phyloP scores from a whole-genome alignment of 192 early-diverging fungal genomes.

The Chytriomyces confervae region DNA sequence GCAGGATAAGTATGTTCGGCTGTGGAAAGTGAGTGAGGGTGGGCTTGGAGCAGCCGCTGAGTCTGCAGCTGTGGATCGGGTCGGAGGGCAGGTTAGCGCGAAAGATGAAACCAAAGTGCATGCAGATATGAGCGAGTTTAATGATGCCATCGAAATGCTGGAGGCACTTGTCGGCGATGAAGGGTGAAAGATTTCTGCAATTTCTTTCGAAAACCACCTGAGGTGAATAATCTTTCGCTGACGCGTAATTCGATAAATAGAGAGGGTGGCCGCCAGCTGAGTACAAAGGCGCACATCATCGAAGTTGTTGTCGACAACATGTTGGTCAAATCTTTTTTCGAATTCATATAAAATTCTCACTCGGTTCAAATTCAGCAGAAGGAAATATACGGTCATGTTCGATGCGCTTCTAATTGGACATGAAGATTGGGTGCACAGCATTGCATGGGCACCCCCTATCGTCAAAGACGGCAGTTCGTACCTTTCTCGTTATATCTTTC shows the following conservation, averaged over 20 bases:
- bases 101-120: no score
- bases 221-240: not conserved
- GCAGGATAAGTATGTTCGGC: slow-evolving; percentile 90
- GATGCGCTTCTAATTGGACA: slow-evolving; percentile 94
- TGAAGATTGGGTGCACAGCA: slow-evolving; percentile 93
- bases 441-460: slow-evolving; percentile 74
- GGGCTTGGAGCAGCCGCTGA: slow-evolving; percentile 3
- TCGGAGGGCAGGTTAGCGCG: not conserved
- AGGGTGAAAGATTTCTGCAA: slow-evolving; percentile 4
- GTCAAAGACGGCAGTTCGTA: slow-evolving; percentile 8
- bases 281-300: slow-evolving; percentile 83
- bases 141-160: slow-evolving; percentile 43
- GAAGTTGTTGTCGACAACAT: slow-evolving; percentile 49
- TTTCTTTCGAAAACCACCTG: not conserved
- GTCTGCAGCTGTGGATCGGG: slow-evolving; percentile 13
- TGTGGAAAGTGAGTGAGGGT: slow-evolving; percentile 77
- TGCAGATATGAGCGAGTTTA: slow-evolving; percentile 1
- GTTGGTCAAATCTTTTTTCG: slow-evolving; percentile 21
- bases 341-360: not conserved
- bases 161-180: slow-evolving; percentile 47
- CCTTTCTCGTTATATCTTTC: no score
- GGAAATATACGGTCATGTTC: slow-evolving; percentile 67
- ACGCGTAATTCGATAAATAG: not conserved
- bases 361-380: slow-evolving; percentile 7
- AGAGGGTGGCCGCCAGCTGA: slow-evolving; percentile 65